Evolutionary conservation across 208 protist species (phyloP).

Genomic region (Crithidia sp.): DNA sequence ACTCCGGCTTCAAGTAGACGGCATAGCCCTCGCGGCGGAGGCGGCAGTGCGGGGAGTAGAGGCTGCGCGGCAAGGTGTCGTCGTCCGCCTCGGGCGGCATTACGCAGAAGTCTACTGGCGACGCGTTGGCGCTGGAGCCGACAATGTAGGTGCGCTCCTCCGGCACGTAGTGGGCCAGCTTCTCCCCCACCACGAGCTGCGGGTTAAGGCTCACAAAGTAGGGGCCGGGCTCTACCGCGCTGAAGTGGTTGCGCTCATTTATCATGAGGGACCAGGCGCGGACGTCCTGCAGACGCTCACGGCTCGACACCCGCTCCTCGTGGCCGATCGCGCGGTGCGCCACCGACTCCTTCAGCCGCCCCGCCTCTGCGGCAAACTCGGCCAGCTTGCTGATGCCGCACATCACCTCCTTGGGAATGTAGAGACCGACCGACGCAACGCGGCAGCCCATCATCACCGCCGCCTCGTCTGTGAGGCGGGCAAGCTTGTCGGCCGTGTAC

Average conservation of each 20-base stretch:
- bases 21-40: conserved; percentile 37
- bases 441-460: conserved; percentile 43
- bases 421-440: conserved; percentile 47
- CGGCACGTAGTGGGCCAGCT: conserved; percentile 59
- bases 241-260: conserved; percentile 58
- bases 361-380: conserved; percentile 7
- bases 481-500: conserved; percentile 35
- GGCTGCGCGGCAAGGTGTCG: conserved; percentile 38
- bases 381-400: conserved; percentile 18
- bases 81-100: conserved; percentile 37
- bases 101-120: conserved; percentile 54
- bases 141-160: conserved; percentile 55
- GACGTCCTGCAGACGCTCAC: conserved; percentile 50
- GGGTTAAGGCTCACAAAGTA: conserved; percentile 75
- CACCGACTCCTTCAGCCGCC: conserved; percentile 3
- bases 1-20: conserved; percentile 59
- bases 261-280: conserved; percentile 63
- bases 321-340: conserved; percentile 34
- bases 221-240: conserved; percentile 42
- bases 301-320: conserved; percentile 39
- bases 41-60: conserved; percentile 73
- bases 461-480: conserved; percentile 37
- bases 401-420: conserved; percentile 26
- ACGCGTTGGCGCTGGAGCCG: conserved; percentile 48
- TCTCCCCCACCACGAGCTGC: conserved; percentile 56